phyloP scores from a whole-genome alignment of 179 eudicot species.

The Vitellaria paradoxa region DNA sequence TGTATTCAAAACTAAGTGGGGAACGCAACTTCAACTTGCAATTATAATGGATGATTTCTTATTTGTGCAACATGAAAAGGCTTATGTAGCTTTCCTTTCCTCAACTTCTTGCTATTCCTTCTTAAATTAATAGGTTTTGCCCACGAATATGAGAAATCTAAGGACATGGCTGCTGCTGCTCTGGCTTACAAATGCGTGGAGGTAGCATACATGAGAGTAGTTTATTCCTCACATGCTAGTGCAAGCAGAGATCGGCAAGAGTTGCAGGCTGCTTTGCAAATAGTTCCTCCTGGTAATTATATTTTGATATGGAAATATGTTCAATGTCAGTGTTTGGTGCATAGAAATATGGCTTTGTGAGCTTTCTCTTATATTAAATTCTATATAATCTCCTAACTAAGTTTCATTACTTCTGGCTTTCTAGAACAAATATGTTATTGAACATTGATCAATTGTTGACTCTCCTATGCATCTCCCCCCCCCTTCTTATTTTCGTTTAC shows the following conservation, averaged over 20 bases:
- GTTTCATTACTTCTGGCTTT: background rate
- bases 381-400: background rate
- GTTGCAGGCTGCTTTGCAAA: constrained; percentile 71
- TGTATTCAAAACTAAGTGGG: background rate
- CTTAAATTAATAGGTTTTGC: constrained; percentile 49
- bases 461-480: background rate
- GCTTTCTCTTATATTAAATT: background rate
- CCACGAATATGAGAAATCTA: constrained; percentile 76
- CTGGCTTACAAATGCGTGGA: constrained; percentile 95
- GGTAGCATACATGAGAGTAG: constrained; percentile 83
- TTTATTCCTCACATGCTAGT: constrained; percentile 58
- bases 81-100: constrained; percentile 8
- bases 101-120: constrained; percentile 7
- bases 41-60: constrained; percentile 2
- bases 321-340: constrained; percentile 1
- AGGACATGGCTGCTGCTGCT: constrained; percentile 96
- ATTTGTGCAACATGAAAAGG: constrained; percentile 5
- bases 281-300: constrained; percentile 65
- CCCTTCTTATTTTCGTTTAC: background rate
- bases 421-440: background rate
- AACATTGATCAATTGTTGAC: background rate
- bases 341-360: background rate
- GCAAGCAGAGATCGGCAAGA: constrained; percentile 80
- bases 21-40: background rate
- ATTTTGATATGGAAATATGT: background rate